Evolutionary conservation across 768 basidiomycete species (phyloP).

Genomic region (Collybiopsis confluens): DNA sequence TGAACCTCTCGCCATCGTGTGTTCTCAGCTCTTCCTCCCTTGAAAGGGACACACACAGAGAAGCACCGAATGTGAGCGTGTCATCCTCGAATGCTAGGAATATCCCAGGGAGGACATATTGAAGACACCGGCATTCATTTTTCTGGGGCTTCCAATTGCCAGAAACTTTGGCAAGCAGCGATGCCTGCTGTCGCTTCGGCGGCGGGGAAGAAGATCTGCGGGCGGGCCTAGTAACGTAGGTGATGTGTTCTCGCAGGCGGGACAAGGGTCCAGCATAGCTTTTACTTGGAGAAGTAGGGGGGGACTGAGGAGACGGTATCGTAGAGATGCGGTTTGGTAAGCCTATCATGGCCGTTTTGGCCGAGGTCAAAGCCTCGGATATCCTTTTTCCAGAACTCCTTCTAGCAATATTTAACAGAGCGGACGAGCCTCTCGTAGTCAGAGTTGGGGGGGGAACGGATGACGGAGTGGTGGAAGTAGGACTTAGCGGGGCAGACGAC

Average conservation of each 20-base stretch:
- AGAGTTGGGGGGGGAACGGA: background rate
- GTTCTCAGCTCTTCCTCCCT: constrained; percentile 8
- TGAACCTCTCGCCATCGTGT: constrained; percentile 12
- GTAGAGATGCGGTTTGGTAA: background rate
- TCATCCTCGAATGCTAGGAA: constrained; percentile 21
- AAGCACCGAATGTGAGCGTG: constrained; percentile 10
- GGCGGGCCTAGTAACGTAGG: background rate
- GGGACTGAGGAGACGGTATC: background rate
- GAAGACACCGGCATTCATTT: constrained; percentile 17
- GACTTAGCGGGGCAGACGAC: background rate
- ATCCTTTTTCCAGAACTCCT: background rate
- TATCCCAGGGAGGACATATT: constrained; percentile 16
- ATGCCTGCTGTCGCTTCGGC: background rate
- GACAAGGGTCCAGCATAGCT: background rate
- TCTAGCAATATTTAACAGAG: background rate
- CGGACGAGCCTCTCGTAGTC: background rate
- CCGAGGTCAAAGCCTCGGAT: background rate
- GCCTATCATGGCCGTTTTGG: background rate
- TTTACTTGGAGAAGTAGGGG: background rate
- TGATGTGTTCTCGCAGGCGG: constrained; percentile 1
- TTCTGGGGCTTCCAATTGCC: constrained; percentile 4
- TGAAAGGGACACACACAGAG: background rate
- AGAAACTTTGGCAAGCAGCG: background rate
- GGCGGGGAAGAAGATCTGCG: background rate
- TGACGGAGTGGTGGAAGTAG: background rate